Conservation (phyloP, 2,329 filamentous ascomycete genomes). For the Cladosporium sp. region DNA sequence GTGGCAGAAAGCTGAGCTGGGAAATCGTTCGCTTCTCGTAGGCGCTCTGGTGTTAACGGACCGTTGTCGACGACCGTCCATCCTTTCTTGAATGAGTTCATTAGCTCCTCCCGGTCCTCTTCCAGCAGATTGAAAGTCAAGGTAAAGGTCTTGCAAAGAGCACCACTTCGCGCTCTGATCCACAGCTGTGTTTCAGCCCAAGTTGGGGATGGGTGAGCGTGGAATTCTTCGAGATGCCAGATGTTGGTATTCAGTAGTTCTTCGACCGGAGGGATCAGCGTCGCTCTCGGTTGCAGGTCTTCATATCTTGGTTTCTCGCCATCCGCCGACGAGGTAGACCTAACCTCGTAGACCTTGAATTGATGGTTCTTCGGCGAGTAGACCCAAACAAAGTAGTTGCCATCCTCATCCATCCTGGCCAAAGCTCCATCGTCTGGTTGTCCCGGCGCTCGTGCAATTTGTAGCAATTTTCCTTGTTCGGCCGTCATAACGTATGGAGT, state of each 20-base stretch:
- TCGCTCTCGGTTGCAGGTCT: constrained; percentile 57
- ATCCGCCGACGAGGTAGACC: constrained; percentile 18
- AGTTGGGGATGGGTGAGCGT: constrained; percentile 40
- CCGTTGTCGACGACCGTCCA: constrained; percentile 49
- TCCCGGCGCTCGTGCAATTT: constrained; percentile 64
- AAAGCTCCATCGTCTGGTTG: constrained; percentile 45
- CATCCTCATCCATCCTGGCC: constrained; percentile 21
- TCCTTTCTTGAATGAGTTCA: constrained; percentile 63
- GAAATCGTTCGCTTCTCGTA: constrained; percentile 41
- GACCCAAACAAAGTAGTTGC: constrained; percentile 66
- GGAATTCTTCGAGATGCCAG: constrained; percentile 53
- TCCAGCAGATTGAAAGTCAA: constrained; percentile 70
- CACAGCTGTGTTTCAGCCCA: constrained; percentile 47
- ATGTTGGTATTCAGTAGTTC: constrained; percentile 53
- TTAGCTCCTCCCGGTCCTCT: constrained; percentile 55
- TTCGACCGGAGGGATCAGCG: constrained; percentile 63
- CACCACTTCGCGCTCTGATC: constrained; percentile 56
- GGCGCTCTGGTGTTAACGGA: constrained; percentile 41
- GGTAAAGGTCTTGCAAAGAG: constrained; percentile 65
- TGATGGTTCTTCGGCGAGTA: constrained; percentile 87
- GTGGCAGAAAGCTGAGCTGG: constrained; percentile 38
- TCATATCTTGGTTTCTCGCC: constrained; percentile 21
- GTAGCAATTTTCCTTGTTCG: constrained; percentile 73
- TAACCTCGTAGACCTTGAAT: constrained; percentile 92
- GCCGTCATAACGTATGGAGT: constrained; percentile 77